A percentile compares a stretch with the other conserved stretches of the same genome.
Conservation (phyloP, 2,329 filamentous ascomycete genomes). For the Mycocentrospora acerina region DNA sequence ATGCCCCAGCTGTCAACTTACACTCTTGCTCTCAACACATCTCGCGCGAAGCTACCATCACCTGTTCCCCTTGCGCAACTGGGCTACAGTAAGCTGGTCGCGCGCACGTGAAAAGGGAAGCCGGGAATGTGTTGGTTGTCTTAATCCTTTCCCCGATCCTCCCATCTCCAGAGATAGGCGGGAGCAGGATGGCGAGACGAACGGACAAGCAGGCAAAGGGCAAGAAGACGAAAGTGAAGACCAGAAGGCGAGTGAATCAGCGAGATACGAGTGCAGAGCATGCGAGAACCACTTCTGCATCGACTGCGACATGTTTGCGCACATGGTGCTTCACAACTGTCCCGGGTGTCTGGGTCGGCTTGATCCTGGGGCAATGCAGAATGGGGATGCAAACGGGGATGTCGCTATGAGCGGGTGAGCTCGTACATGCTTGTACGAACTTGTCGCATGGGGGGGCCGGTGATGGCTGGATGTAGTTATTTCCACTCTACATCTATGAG, state of each 20-base stretch:
- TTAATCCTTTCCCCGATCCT: slow-evolving; percentile 65
- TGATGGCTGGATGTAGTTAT: no score
- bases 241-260: slow-evolving; percentile 70
- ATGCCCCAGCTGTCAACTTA: slow-evolving; percentile 88
- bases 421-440: no score
- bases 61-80: slow-evolving; percentile 67
- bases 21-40: slow-evolving; percentile 83
- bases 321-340: slow-evolving; percentile 94
- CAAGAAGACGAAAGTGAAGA: slow-evolving; percentile 36
- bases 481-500: no score
- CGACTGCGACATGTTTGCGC: slow-evolving; percentile 93
- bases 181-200: slow-evolving; percentile 12
- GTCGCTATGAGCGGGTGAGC: slow-evolving; percentile 30
- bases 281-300: slow-evolving; percentile 94
- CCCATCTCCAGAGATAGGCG: slow-evolving; percentile 15
- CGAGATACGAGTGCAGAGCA: slow-evolving; percentile 84
- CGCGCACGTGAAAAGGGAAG: slow-evolving; percentile 56
- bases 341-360: slow-evolving; percentile 71
- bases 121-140: slow-evolving; percentile 75
- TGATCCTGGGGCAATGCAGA: slow-evolving; percentile 14
- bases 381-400: slow-evolving; percentile 24
- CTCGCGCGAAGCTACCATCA: slow-evolving; percentile 44
- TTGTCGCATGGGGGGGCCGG: no score
- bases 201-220: slow-evolving; percentile 12
- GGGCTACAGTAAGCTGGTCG: slow-evolving; percentile 85